These are phyloP conservation scores for Colletotrichum phormii DNA, from an alignment of 2,329 filamentous ascomycete genomes.

Conservation along the genomic window DNA sequence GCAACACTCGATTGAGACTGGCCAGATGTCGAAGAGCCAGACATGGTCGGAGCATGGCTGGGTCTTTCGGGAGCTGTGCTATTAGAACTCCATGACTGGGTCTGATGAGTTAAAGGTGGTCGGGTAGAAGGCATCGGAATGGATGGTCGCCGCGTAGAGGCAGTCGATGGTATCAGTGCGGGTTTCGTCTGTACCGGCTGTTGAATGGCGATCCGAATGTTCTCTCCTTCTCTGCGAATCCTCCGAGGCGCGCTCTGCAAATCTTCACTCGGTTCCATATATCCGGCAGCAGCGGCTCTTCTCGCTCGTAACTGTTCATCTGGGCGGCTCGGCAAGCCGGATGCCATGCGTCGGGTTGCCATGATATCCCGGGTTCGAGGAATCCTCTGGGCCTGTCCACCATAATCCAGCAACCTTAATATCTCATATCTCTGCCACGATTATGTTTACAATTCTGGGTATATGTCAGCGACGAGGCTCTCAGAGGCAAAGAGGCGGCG, in stretches of 20 bases:
- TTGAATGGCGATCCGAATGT: conserved; percentile 18
- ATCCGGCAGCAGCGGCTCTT: conserved; percentile 39
- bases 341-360: conserved; percentile 55
- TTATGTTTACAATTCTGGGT: conserved; percentile 22
- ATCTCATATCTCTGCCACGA: conserved; percentile 35
- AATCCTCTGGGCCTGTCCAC: conserved; percentile 35
- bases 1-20: conserved; percentile 47
- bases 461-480: conserved; percentile 17
- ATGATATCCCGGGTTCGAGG: conserved; percentile 50
- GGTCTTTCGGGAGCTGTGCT: conserved; percentile 47
- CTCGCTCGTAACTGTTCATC: conserved; percentile 49
- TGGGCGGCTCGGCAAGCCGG: conserved; percentile 54
- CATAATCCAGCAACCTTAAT: conserved; percentile 32
- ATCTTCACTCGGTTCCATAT: conserved; percentile 22
- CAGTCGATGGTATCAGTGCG: conserved; percentile 51
- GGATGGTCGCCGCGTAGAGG: conserved; percentile 44
- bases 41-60: conserved; percentile 46
- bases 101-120: conserved; percentile 55
- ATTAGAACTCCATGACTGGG: conserved; percentile 55
- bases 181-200: conserved; percentile 39
- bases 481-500: not conserved
- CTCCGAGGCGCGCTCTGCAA: conserved; percentile 20
- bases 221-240: conserved; percentile 30
- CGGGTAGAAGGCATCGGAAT: conserved; percentile 42
- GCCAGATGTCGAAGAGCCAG: conserved; percentile 48